Evolutionary conservation across 2,329 filamentous ascomycete genomes (phyloP), one percentile per base, ranked within the genome.

Genomic region (Gaeumannomyces sp.): DNA sequence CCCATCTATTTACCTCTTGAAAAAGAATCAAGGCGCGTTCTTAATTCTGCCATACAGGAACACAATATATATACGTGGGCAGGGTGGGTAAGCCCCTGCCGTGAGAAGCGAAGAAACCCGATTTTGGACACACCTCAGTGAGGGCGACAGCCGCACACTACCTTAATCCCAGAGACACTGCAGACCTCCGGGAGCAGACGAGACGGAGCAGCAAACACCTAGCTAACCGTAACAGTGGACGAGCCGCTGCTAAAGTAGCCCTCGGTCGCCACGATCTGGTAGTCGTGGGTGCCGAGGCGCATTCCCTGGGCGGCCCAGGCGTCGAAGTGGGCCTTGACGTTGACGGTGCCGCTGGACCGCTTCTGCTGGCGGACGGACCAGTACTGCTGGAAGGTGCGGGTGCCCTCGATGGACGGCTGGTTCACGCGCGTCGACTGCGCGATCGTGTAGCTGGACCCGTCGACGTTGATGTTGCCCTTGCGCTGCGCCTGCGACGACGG

Each of bases 281-380:
- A 83, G 70, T 81, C 74, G 69, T 77, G 76, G 53, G 69, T 73
- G 1, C 80, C 80, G 27, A 83, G 68, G 62, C 74, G 75, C 71
- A 81, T 70, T 19, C 80, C 80, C 58, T 70, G 67, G 64, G 73
- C 72, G 56, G 71, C 71, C 80, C 81, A 83, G 10, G 80, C 80
- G 68, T 79, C 74, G 68, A 83, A 82, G 71, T 83, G 81, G 64
- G 78, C 79, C 59, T 70, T 72, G 1, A 76, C 76, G 25, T 76
- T 80, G 65, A 84, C 77, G 13, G 77, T 80, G 3, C 82, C 82
- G 63, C 79, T 76, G 61, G 78, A 76, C 61, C 82, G 77, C 77
- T 84, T 82, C 66, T 70, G 72, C 67, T 76, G 74, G 68, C 83
- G 78, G 25, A 86, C 78, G 27, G 77, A 80, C 78, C 78, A 82